A percentile compares a stretch with the other conserved stretches of the same genome.
Evolutionary conservation across 1,139 yeast species (phyloP).

Genomic region (Taphrina communis): DNA sequence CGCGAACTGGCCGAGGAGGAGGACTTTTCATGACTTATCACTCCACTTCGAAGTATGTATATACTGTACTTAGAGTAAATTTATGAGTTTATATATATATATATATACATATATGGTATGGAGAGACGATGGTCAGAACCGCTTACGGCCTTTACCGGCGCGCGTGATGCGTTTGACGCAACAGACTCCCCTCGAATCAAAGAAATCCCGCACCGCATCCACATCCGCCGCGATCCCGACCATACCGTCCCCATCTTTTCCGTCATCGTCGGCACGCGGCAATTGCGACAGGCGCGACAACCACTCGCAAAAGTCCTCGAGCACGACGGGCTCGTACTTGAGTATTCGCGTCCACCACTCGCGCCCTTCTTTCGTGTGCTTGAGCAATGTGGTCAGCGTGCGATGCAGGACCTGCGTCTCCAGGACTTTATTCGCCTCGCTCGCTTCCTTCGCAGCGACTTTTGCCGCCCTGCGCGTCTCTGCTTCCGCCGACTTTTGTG

Average conservation of each 20-base stretch:
- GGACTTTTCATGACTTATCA: not conserved
- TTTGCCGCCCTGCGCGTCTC: not conserved
- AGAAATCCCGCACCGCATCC: slow-evolving; percentile 45
- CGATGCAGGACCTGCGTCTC: slow-evolving; percentile 3
- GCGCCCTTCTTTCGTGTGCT: slow-evolving; percentile 35
- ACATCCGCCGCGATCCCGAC: slow-evolving; percentile 37
- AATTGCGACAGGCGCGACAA: too few species aligned
- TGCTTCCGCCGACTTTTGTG: not conserved
- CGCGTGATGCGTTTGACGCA: slow-evolving; percentile 34
- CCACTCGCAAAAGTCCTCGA: slow-evolving; percentile 45
- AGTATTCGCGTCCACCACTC: slow-evolving; percentile 46
- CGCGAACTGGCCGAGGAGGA: slow-evolving; percentile 35
- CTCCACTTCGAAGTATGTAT: too few species aligned
- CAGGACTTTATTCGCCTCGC: not conserved
- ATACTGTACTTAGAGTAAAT: too few species aligned
- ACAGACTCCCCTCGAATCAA: slow-evolving; percentile 46
- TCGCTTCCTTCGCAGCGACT: not conserved
- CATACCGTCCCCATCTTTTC: not conserved
- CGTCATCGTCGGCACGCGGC: too few species aligned
- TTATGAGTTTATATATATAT: not conserved
- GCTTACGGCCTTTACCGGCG: slow-evolving; percentile 31
- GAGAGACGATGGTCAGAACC: slow-evolving; percentile 8
- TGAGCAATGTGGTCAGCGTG: slow-evolving; percentile 23
- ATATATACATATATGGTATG: not conserved
- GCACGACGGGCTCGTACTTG: slow-evolving; percentile 46